phyloP scores from a whole-genome alignment of 306 rosid genomes.

The barrel medic (Medicago truncatula) region MtrunA17r5.0-ANR NC_053042.1:51547501-51548000 shows the following conservation, averaged over 20 bases:
- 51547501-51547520: slow-evolving; percentile 7
- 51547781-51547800: slow-evolving; percentile 41
- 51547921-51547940: background rate
- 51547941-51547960: slow-evolving; percentile 47
- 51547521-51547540: slow-evolving; percentile 36
- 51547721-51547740: background rate
- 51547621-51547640: too few relatives aligned
- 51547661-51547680: too few relatives aligned
- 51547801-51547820: slow-evolving; percentile 36
- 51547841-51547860: slow-evolving; percentile 43
- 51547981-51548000: slow-evolving; percentile 58
- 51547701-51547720: too few relatives aligned
- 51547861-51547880: slow-evolving; percentile 26
- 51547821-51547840: slow-evolving; percentile 27
- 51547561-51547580: too few relatives aligned
- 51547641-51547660: too few relatives aligned
- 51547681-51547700: too few relatives aligned
- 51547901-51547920: slow-evolving; percentile 4
- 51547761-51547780: slow-evolving; percentile 13
- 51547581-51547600: too few relatives aligned
- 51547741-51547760: slow-evolving; percentile 7
- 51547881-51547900: slow-evolving; percentile 20
- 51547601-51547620: too few relatives aligned
- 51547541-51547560: too few relatives aligned
- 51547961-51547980: slow-evolving; percentile 48